phyloP scores from a whole-genome alignment of 2,329 filamentous ascomycete genomes.

The Passalora sequoiae region DNA sequence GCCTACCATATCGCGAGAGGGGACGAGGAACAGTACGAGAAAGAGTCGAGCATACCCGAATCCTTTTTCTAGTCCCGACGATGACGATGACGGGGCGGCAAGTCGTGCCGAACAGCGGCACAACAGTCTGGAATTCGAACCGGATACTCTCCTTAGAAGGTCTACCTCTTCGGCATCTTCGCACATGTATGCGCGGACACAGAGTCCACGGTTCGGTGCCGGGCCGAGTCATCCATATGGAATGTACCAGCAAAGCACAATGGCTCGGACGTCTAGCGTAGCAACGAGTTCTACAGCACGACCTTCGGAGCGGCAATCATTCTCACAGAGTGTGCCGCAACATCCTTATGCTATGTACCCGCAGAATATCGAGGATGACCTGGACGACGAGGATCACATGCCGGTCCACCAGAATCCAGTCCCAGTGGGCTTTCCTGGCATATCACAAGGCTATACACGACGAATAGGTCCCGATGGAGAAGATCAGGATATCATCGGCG shows the following conservation, averaged over 20 bases:
- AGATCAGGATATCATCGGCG: constrained; percentile 81
- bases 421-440: constrained; percentile 69
- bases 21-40: constrained; percentile 30
- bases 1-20: constrained; percentile 10
- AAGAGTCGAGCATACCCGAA: constrained; percentile 30
- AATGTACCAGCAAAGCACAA: constrained; percentile 72
- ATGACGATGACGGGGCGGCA: constrained; percentile 21
- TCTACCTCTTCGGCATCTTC: constrained; percentile 38
- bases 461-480: constrained; percentile 75
- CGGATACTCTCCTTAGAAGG: constrained; percentile 27
- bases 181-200: constrained; percentile 36
- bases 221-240: constrained; percentile 78
- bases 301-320: constrained; percentile 51
- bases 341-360: constrained; percentile 85
- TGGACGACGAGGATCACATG: constrained; percentile 26
- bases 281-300: constrained; percentile 66
- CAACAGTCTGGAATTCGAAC: constrained; percentile 27
- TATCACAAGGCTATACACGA: constrained; percentile 60
- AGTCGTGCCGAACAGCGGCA: constrained; percentile 12
- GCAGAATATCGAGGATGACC: constrained; percentile 62
- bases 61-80: constrained; percentile 35
- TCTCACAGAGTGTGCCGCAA: constrained; percentile 51
- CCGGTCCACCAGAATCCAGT: constrained; percentile 40
- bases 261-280: constrained; percentile 57
- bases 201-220: constrained; percentile 65